Conservation (phyloP, 2,329 filamentous ascomycete genomes). For the Alternaria consortialis region DNA sequence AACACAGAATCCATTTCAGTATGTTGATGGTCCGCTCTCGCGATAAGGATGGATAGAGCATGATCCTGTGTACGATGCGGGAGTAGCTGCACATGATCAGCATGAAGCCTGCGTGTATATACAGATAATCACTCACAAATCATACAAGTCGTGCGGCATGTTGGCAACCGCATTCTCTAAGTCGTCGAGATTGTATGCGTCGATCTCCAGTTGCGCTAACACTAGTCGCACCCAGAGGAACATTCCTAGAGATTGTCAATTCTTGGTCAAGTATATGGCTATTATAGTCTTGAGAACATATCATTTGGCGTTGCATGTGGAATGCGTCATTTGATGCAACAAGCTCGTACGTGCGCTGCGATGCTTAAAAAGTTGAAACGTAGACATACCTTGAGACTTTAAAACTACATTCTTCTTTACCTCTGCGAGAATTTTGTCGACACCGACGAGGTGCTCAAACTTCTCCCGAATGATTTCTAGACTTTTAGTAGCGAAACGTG, state of each 20-base stretch:
- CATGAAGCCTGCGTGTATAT: background rate
- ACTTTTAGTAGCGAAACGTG: background rate
- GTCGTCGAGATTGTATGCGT: slow-evolving; percentile 11
- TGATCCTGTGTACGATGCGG: background rate
- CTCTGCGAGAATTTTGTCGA: slow-evolving; percentile 17
- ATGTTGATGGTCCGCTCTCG: background rate
- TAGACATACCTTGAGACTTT: background rate
- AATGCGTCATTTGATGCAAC: no score
- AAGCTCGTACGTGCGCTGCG: no score
- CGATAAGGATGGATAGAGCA: background rate
- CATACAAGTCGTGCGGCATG: background rate
- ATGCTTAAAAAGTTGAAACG: background rate
- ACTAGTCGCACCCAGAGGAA: slow-evolving; percentile 15
- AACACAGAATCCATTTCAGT: slow-evolving; percentile 7
- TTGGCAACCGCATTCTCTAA: background rate
- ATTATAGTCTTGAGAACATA: no score
- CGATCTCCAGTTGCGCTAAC: background rate
- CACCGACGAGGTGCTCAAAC: background rate
- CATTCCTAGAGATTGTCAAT: slow-evolving; percentile 16
- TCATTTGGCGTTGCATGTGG: no score
- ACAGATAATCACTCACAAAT: background rate
- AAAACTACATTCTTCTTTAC: background rate
- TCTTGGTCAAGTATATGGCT: background rate
- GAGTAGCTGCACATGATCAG: background rate
- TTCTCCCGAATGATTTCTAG: background rate